Evolutionary conservation across 306 rosid genomes (phyloP).

Genomic region (Vachellia collinsii): DNA sequence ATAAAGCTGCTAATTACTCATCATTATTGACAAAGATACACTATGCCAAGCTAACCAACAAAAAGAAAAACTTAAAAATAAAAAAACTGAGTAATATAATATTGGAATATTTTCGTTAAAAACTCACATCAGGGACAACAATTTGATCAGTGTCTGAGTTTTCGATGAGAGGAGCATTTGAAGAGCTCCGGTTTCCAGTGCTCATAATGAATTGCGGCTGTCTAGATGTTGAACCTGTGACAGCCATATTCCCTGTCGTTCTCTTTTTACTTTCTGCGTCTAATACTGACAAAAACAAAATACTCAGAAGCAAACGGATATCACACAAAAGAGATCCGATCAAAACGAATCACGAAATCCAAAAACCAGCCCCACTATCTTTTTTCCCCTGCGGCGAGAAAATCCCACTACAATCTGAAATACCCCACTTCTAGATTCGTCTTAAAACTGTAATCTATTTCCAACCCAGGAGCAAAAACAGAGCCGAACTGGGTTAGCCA

Average conservation of each 20-base stretch:
- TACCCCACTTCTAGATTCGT: constrained; percentile 22
- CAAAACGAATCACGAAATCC: constrained; percentile 1
- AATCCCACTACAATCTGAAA: constrained; percentile 5
- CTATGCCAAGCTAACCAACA: neutral
- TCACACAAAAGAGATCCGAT: constrained; percentile 28
- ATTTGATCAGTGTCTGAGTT: constrained; percentile 65
- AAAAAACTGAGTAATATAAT: neutral
- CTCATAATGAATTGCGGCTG: constrained; percentile 87
- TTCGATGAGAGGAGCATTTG: constrained; percentile 78
- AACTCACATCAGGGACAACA: constrained; percentile 93
- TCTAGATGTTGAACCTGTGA: constrained; percentile 49
- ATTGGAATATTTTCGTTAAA: neutral
- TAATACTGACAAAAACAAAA: constrained; percentile 15
- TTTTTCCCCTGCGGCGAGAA: neutral
- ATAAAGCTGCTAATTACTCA: neutral
- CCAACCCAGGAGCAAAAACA: constrained; percentile 9
- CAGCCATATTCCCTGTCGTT: constrained; percentile 52
- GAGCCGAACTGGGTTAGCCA: neutral
- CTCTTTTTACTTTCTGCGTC: constrained; percentile 31
- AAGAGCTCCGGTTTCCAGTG: constrained; percentile 65
- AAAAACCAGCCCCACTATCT: neutral
- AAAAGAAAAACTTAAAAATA: neutral
- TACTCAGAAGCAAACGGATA: constrained; percentile 4
- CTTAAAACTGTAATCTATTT: neutral
- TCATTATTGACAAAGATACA: neutral